phyloP scores from a whole-genome alignment of 306 rosid species.

The Medicago truncatula region MtrunA17r5.0-ANR NC_053047.1:32987501-32988000 shows the following conservation, averaged over 20 bases:
- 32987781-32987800: slow-evolving; percentile 39
- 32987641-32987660: slow-evolving; percentile 34
- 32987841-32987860: slow-evolving; percentile 23
- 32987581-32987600: slow-evolving; percentile 30
- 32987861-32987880: neutral
- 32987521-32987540: slow-evolving; percentile 33
- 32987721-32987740: slow-evolving; percentile 43
- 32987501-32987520: neutral
- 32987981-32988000: too few species aligned
- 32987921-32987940: neutral
- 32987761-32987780: slow-evolving; percentile 42
- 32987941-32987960: neutral
- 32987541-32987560: slow-evolving; percentile 38
- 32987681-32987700: slow-evolving; percentile 45
- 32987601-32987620: slow-evolving; percentile 35
- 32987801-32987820: slow-evolving; percentile 33
- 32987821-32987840: slow-evolving; percentile 11
- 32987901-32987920: neutral
- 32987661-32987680: slow-evolving; percentile 36
- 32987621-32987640: slow-evolving; percentile 26
- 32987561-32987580: slow-evolving; percentile 29
- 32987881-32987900: neutral
- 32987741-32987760: slow-evolving; percentile 42
- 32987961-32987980: too few species aligned
- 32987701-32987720: slow-evolving; percentile 29